Evolutionary conservation across 1,139 yeast species (phyloP).

Genomic region (Ogataea hybrid): DNA sequence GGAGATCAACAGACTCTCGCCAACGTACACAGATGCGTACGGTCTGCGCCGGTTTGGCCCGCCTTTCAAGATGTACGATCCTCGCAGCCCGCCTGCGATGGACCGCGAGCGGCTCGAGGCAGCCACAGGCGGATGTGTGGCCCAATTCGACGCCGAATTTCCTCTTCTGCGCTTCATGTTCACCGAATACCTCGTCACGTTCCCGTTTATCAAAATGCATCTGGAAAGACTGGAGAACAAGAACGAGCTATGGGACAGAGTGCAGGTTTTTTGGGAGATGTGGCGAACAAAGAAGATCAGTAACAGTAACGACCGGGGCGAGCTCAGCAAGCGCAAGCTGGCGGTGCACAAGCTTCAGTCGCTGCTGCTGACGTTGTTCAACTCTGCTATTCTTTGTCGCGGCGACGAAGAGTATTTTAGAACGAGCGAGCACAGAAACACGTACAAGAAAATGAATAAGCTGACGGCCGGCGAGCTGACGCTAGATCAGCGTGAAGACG

Average conservation of each 20-base stretch:
- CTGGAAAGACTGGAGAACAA: constrained; percentile 28
- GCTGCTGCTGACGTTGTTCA: constrained; percentile 63
- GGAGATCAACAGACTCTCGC: constrained; percentile 55
- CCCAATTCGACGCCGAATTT: constrained; percentile 37
- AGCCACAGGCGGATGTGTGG: constrained; percentile 19
- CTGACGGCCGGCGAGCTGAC: constrained; percentile 40
- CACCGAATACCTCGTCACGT: constrained; percentile 55
- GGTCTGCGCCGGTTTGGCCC: constrained; percentile 68
- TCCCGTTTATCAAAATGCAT: constrained; percentile 66
- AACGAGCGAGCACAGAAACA: constrained; percentile 36
- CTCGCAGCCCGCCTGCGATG: constrained; percentile 24
- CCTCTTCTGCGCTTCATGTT: constrained; percentile 73
- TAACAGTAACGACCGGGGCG: constrained; percentile 68
- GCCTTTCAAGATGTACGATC: constrained; percentile 54
- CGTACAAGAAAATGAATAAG: constrained; percentile 52
- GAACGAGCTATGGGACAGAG: constrained; percentile 71
- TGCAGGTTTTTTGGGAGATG: constrained; percentile 77
- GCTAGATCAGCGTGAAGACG: constrained; percentile 36
- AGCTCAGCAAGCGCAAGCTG: constrained; percentile 68
- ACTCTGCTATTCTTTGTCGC: constrained; percentile 69
- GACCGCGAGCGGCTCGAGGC: constrained; percentile 11
- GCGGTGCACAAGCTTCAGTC: constrained; percentile 58
- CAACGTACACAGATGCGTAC: constrained; percentile 46
- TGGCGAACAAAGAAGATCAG: constrained; percentile 70
- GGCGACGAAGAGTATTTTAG: constrained; percentile 52